Conservation (phyloP, 2,329 filamentous ascomycete genomes). For the Mollisiaceae sp. region DNA sequence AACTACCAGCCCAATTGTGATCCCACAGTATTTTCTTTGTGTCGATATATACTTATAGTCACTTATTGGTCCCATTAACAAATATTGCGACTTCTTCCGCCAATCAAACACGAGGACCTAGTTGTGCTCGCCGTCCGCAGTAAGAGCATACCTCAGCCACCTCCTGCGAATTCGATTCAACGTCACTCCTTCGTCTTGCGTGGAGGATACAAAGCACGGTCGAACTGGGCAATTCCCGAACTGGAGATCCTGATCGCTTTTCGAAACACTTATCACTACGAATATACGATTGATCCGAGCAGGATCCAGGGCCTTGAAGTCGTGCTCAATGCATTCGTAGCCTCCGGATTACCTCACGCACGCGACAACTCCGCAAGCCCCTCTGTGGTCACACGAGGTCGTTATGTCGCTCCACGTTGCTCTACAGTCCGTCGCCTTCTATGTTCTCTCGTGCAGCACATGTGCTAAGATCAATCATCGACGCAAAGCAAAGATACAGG, state of each 20-base stretch:
- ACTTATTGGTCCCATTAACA: background rate
- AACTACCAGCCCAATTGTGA: background rate
- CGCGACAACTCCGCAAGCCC: slow-evolving; percentile 14
- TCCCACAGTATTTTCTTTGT: background rate
- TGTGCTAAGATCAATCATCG: slow-evolving; percentile 75
- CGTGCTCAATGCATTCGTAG: slow-evolving; percentile 35
- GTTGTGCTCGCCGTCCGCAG: background rate
- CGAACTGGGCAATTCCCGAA: slow-evolving; percentile 4
- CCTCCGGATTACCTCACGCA: slow-evolving; percentile 16
- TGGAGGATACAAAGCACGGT: slow-evolving; percentile 9
- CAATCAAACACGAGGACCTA: background rate
- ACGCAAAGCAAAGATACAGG: slow-evolving; percentile 72
- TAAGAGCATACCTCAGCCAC: background rate
- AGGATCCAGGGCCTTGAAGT: slow-evolving; percentile 8
- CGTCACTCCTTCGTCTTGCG: background rate
- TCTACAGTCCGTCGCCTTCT: slow-evolving; percentile 79
- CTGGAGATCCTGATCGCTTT: slow-evolving; percentile 27
- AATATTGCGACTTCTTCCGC: background rate
- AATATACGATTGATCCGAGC: slow-evolving; percentile 9
- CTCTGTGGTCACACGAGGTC: background rate
- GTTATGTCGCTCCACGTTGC: slow-evolving; percentile 61
- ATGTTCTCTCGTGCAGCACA: slow-evolving; percentile 77
- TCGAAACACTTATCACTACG: slow-evolving; percentile 29
- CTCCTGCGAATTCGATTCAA: background rate
- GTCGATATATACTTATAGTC: background rate